Base-by-base conservation (phyloP, 2,329 filamentous ascomycete species). In the Emergomyces orientalis region DNA sequence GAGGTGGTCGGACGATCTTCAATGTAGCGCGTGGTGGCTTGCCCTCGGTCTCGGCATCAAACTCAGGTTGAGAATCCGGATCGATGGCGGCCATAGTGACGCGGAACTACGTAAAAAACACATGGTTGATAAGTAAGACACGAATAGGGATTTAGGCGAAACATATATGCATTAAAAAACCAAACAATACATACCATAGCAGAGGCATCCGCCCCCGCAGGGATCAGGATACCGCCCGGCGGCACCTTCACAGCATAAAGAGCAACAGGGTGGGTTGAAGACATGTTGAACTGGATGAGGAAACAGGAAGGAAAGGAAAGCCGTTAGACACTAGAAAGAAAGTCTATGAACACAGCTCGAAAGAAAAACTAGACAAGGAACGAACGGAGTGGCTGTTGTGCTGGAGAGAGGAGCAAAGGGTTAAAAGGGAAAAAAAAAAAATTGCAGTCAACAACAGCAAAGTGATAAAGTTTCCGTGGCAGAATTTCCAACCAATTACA, bases 21-120 rank as follows among this genome's bases (percentile, higher is more conserved):
- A 99, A 82, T 60, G 94, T 99, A 61, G 94, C 89, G 70, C 92
- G 89, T 70, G 87, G 84, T 65, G 86, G 77, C 63, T 79, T 76
- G 70, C 84, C 77, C 71, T 87, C 85, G 70, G 82, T 83, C 60
- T 84, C 82, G 63, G 82, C 81, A 69, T 87, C 86, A 64, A 82
- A 81, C 75, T 90, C 84, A 43, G 87, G 83, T 70, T 86, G 82
- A 71, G 89, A 89, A 72, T 86, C 91, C 63, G 94, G 94, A 75
- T 99, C 93, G 75, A 99, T 88, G 68, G 94, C 94, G 72, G 95
- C 94, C 94, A 99, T 99, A 72, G 92, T 97, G 74, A 99, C 91
- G 76, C 91, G 91, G 80, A 97, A 95, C 92, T 96, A 72, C 14
- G 30, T 34, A 43, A 55, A 54, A 37, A 11, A 60, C 45, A 27